Evolutionary conservation across 306 rosid species (phyloP).

Genomic region (Cicer pinnatifidum): DNA sequence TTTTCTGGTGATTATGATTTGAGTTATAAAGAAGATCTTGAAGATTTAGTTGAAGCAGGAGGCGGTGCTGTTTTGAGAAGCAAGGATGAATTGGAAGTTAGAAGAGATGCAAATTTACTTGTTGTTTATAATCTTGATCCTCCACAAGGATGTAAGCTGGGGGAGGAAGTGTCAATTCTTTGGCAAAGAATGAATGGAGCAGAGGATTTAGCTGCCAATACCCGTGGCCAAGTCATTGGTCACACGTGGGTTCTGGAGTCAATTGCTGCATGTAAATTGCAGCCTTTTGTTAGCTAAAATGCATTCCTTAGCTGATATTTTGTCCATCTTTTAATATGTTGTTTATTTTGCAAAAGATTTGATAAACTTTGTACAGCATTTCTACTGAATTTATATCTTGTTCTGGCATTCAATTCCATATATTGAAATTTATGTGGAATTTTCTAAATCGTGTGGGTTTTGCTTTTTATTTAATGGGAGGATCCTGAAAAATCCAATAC

Average conservation of each 20-base stretch:
- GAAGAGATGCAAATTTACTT: conserved; percentile 48
- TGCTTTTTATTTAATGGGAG: background rate
- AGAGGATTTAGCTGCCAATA: conserved; percentile 64
- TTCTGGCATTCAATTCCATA: background rate
- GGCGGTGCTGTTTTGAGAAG: conserved; percentile 69
- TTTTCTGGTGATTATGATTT: conserved; percentile 70
- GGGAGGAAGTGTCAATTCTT: conserved; percentile 81
- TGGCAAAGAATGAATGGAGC: conserved; percentile 85
- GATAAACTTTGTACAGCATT: conserved; percentile 39
- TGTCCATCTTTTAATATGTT: conserved; percentile 6
- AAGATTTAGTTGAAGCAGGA: conserved; percentile 66
- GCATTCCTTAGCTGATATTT: conserved; percentile 7
- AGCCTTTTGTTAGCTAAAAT: conserved; percentile 60
- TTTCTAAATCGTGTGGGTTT: background rate
- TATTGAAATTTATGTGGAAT: background rate
- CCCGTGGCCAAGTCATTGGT: conserved; percentile 66
- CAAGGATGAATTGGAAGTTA: conserved; percentile 54
- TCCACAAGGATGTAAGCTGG: conserved; percentile 74
- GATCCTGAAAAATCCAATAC: background rate
- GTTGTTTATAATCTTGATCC: conserved; percentile 84
- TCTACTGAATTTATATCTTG: conserved; percentile 27
- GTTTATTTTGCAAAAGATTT: conserved; percentile 7
- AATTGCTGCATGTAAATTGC: conserved; percentile 72
- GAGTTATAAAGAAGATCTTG: conserved; percentile 65
- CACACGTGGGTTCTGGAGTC: conserved; percentile 94